Conservation (phyloP, 2,329 filamentous ascomycete genomes). For the Teratosphaeria gauchensis region DNA sequence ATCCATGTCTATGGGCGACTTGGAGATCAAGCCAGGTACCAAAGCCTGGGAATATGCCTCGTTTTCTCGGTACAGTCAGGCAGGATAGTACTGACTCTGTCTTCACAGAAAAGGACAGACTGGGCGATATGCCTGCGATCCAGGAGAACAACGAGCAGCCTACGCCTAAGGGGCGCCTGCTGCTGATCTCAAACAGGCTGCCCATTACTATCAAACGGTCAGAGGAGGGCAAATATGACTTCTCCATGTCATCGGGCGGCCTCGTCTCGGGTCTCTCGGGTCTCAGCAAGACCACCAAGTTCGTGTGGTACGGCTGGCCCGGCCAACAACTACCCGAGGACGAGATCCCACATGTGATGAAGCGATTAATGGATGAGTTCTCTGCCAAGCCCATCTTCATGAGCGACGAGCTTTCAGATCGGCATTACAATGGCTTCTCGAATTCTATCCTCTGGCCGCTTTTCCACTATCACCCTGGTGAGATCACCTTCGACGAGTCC, state of each 20-base stretch:
- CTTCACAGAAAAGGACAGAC: conserved; percentile 5
- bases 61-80: not conserved
- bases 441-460: conserved; percentile 98
- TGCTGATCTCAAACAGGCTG: conserved; percentile 87
- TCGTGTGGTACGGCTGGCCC: conserved; percentile 98
- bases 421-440: conserved; percentile 96
- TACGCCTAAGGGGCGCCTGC: conserved; percentile 44
- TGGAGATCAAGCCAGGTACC: conserved; percentile 3
- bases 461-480: conserved; percentile 96
- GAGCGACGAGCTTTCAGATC: conserved; percentile 83
- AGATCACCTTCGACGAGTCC: conserved; percentile 94
- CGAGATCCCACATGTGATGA: conserved; percentile 64
- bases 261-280: conserved; percentile 90
- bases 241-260: conserved; percentile 94
- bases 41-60: not conserved
- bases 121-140: conserved; percentile 25
- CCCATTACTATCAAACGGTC: conserved; percentile 94
- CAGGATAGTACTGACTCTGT: not conserved
- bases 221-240: conserved; percentile 83
- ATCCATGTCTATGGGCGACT: conserved; percentile 5
- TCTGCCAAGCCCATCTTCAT: conserved; percentile 87
- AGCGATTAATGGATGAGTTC: conserved; percentile 76
- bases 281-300: conserved; percentile 81
- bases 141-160: conserved; percentile 15
- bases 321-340: conserved; percentile 82